Evolutionary conservation across 2,329 filamentous ascomycete genomes (phyloP).

Genomic region (Pyrenochaeta sp.): DNA sequence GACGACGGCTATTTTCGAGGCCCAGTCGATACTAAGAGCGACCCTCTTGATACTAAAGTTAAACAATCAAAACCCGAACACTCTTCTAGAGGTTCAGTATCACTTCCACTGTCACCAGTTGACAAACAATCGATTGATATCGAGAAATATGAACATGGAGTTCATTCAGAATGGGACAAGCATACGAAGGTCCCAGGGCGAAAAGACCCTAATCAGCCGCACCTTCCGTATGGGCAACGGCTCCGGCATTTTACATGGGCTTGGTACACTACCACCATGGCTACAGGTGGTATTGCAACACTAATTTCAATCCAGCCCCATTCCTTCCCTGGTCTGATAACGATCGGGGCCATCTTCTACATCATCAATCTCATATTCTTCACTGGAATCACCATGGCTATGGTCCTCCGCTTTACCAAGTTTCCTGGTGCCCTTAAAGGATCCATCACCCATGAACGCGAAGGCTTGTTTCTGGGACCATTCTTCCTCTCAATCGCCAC

Average conservation of each 20-base stretch:
- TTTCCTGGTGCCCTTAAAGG: slow-evolving; percentile 55
- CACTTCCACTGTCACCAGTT: slow-evolving; percentile 20
- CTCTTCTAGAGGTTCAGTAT: slow-evolving; percentile 27
- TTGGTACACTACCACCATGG: slow-evolving; percentile 59
- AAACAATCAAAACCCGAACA: slow-evolving; percentile 27
- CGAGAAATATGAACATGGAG: slow-evolving; percentile 38
- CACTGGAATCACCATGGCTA: slow-evolving; percentile 35
- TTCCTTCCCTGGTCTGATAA: slow-evolving; percentile 58
- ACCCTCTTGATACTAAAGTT: slow-evolving; percentile 35
- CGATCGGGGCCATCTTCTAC: slow-evolving; percentile 62
- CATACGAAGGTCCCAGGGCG: slow-evolving; percentile 38
- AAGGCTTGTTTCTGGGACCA: slow-evolving; percentile 59
- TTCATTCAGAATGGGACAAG: slow-evolving; percentile 31
- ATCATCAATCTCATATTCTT: slow-evolving; percentile 61
- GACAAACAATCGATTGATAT: slow-evolving; percentile 34
- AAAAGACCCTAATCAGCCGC: slow-evolving; percentile 46
- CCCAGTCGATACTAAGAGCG: slow-evolving; percentile 34
- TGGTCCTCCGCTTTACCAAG: slow-evolving; percentile 56
- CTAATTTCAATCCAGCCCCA: slow-evolving; percentile 56
- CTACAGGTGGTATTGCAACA: slow-evolving; percentile 57
- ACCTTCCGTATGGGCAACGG: slow-evolving; percentile 36
- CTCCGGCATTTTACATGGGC: slow-evolving; percentile 58
- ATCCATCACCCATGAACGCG: slow-evolving; percentile 60
- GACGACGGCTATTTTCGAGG: slow-evolving; percentile 31
- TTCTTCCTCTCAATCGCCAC: slow-evolving; percentile 53